Evolutionary conservation across 106 monocot species (phyloP).

Genomic region (Acorus gramineus): DNA sequence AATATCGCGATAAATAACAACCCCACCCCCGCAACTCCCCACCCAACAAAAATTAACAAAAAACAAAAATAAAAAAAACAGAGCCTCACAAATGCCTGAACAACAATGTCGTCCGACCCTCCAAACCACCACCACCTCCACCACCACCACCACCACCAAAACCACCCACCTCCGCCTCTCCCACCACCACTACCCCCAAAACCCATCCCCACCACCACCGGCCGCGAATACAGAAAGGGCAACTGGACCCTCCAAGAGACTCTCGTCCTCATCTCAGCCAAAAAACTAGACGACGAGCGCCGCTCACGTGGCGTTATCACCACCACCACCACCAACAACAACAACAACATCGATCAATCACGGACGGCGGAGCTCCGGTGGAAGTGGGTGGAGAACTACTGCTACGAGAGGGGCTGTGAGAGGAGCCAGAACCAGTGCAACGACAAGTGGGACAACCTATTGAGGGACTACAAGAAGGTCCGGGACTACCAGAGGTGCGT

Average conservation of each 20-base stretch:
- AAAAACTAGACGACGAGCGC: slow-evolving; percentile 83
- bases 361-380: slow-evolving; percentile 68
- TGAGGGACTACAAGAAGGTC: slow-evolving; percentile 79
- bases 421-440: slow-evolving; percentile 89
- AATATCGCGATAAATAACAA: too few species aligned
- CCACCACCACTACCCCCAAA: neutral
- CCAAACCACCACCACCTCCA: neutral
- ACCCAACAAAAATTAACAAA: too few species aligned
- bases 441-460: slow-evolving; percentile 88
- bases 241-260: slow-evolving; percentile 96
- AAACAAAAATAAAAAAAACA: too few species aligned
- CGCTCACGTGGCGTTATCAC: slow-evolving; percentile 1
- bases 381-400: slow-evolving; percentile 86
- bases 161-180: slow-evolving; percentile 10
- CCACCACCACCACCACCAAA: slow-evolving; percentile 10
- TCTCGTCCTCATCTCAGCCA: slow-evolving; percentile 79
- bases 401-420: slow-evolving; percentile 51
- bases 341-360: slow-evolving; percentile 3
- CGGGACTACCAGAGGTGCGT: slow-evolving; percentile 29
- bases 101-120: neutral
- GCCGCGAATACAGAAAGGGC: slow-evolving; percentile 86
- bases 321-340: neutral
- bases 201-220: slow-evolving; percentile 8
- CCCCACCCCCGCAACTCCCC: too few species aligned
- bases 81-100: too few species aligned